Evolutionary conservation across 768 basidiomycete genomes (phyloP).

Genomic region (Porpolomopsis calyptriformis): DNA sequence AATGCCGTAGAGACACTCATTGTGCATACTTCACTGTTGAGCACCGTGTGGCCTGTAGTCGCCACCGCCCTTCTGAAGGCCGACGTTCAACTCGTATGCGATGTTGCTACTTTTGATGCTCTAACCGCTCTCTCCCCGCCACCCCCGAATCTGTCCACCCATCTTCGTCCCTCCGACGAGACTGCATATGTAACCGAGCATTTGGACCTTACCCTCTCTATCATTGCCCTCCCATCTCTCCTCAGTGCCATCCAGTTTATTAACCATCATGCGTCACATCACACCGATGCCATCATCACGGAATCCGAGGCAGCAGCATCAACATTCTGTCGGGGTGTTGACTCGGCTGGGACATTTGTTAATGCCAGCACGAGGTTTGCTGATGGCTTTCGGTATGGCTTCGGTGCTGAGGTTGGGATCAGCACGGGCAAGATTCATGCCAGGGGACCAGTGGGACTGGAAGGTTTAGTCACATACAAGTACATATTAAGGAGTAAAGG

Average conservation of each 20-base stretch:
- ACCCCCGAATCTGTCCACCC: conserved; percentile 31
- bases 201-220: conserved; percentile 74
- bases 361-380: conserved; percentile 96
- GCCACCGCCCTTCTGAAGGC: conserved; percentile 59
- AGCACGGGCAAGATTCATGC: conserved; percentile 96
- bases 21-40: conserved; percentile 62
- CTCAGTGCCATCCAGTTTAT: conserved; percentile 74
- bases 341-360: conserved; percentile 85
- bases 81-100: conserved; percentile 74
- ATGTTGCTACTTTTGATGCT: conserved; percentile 48
- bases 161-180: conserved; percentile 44
- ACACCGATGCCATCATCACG: conserved; percentile 90
- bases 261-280: conserved; percentile 88
- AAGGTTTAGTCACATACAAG: conserved; percentile 92
- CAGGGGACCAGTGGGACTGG: conserved; percentile 88
- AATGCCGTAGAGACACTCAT: conserved; percentile 88
- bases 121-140: conserved; percentile 30
- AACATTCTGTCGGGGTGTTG: conserved; percentile 77
- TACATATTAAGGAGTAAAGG: conserved; percentile 79
- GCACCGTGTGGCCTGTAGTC: conserved; percentile 72
- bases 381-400: conserved; percentile 93
- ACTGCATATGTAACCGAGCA: conserved; percentile 80
- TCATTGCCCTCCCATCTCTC: conserved; percentile 64
- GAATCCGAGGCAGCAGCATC: conserved; percentile 57
- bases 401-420: conserved; percentile 97